Evolutionary conservation across 495 filamentous ascomycete species (phyloP), one percentile per base, ranked within the genome.

Genomic region (Talaromyces wortmannii): DNA sequence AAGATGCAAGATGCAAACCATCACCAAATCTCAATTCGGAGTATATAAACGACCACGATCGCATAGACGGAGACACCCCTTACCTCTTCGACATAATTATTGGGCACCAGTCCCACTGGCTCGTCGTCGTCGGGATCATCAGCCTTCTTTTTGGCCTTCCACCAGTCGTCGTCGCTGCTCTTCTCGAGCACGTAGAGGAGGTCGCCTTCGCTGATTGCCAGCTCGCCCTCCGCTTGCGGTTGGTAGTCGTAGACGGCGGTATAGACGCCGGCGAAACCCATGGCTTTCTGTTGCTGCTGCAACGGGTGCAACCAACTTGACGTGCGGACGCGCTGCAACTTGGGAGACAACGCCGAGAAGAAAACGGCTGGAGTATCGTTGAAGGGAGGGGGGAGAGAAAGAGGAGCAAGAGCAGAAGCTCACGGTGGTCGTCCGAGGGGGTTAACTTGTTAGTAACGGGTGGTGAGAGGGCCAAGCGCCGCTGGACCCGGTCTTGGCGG

Each of bases 111-210:
- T 56, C 94, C 94, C 59, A 91, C 84, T 4, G 94, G 94, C 68
- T 98, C 94, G 50, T 97, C 94, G 52, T 96, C 94, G 18, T 95
- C 90, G 44, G 71, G 81, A n/a, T 82, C 23, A 23, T 23, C 81
- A 31, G 89, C 90, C 81, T 92, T 96, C 82, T 96, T 97, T 79
- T 97, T 97, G 16, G 89, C 92, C 67, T 88, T 96, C 92, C 92
- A 97, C 92, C 92, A 97, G 65, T 89, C 89, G 75, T 97, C 92
- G 6, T 96, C 91, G 30, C 72, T 67, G 66, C 83, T 90, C 76
- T 95, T 96, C 61, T 97, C 90, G 48, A 97, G 76, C 32, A 99
- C 78, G 68, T 92, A 97, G 43, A 99, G 81, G 48, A 97, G 61
- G 67, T 99, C 95, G 55, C 92, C 94, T 64, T 97, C 92, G 54